Base-by-base conservation (phyloP, 331 rosid species). In the Saraca asoca region DNA sequence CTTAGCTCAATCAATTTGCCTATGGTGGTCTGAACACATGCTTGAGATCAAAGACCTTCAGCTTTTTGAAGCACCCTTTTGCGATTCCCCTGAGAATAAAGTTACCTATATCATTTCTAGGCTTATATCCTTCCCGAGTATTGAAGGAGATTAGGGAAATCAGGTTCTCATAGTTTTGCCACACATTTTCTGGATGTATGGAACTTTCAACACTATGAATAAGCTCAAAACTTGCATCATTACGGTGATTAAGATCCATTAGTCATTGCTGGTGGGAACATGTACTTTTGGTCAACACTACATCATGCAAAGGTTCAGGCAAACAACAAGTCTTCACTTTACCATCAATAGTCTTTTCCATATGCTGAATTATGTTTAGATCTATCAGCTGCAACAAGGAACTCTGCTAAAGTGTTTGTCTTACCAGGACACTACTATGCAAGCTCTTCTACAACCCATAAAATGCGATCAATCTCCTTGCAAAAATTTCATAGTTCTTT, bases 361-460 rank as follows among this genome's bases (percentile, higher is more conserved):
- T 43, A 0, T 10, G 42, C 12, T 73, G 78, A 45, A 57, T 15
- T 10, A 56, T 9, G 41, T 37, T 14, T 0, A 10, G 7, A 0
- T n/a, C 52, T 9, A 73, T 64, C 60, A 73, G 34, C 37, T 46
- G 1, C 0, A 2, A 13, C 0, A 73, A 55, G 38, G 15, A 19
- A 5, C 16, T 4, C 2, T 19, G 2, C 71, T 0, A 0, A 8
- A 16, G 76, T 52, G 15, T 42, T 34, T 2, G 0, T 0, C 2
- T 34, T 6, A 2, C 9, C 46, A 44, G 5, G 41, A 6, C 12
- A 0, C 5, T 3, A 8, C 9, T 35, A 4, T 0, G 34, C 52
- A 11, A 73, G 18, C n/a, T 51, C 66, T 35, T 63, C 60, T 44
- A 71, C 71, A 9, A 73, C 24, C 78, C 78, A 73, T 31, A 73